Conservation (phyloP, 2,329 filamentous ascomycete species). For the Botryotinia globosa region DNA sequence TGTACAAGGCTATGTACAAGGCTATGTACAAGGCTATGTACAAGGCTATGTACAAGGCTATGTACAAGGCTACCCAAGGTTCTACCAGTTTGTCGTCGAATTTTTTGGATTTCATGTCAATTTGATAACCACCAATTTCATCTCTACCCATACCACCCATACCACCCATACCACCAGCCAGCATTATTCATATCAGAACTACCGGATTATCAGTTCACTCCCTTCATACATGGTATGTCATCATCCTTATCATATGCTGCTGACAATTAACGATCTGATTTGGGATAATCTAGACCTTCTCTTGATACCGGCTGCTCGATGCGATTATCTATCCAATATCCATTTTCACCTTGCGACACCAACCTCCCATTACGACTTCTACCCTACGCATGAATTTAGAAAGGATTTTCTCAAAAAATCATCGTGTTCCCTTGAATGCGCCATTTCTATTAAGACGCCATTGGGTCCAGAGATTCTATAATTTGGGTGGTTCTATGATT, state of each 20-base stretch:
- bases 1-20: not conserved
- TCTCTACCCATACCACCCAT: not conserved
- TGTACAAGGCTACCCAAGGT: not conserved
- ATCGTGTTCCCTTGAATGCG: not conserved
- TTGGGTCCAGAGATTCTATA: not conserved
- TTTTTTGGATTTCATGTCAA: not conserved
- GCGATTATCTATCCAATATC: not conserved
- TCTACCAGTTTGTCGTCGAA: not conserved
- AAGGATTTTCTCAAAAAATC: not conserved
- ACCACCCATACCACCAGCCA: not conserved
- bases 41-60: not conserved
- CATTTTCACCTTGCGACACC: not conserved
- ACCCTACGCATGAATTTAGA: not conserved
- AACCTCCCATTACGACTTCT: not conserved
- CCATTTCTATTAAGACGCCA: not conserved
- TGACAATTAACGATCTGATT: slow-evolving; percentile 5
- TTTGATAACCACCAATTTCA: not conserved
- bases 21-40: not conserved
- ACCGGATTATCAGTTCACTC: not conserved
- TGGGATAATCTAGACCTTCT: not conserved
- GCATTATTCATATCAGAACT: not conserved
- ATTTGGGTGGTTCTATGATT: not conserved
- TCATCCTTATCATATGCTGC: not conserved
- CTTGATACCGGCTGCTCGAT: not conserved
- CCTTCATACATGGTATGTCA: not conserved